These are phyloP conservation scores for Quercus phellos DNA, from an alignment of 331 rosid genomes.

Conservation along the genomic window DNA sequence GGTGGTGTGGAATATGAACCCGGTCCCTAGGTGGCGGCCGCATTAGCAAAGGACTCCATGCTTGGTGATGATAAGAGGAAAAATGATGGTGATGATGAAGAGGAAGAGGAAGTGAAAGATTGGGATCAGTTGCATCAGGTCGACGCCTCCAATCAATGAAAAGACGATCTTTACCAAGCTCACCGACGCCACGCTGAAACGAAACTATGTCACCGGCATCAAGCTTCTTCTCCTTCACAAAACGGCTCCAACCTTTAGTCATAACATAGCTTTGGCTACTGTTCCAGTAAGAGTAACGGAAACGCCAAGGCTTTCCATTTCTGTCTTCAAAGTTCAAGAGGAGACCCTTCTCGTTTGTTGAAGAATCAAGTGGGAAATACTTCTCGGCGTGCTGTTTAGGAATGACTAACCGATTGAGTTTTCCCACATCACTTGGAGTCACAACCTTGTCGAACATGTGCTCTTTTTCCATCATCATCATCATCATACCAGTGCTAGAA, in stretches of 20 bases:
- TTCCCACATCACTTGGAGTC: conserved; percentile 90
- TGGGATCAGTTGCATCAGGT: conserved; percentile 29
- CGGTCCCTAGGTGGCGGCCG: conserved; percentile 27
- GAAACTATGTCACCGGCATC: conserved; percentile 86
- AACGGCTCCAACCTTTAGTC: conserved; percentile 95
- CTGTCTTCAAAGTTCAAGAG: conserved; percentile 68
- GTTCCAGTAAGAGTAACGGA: conserved; percentile 89
- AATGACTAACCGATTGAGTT: conserved; percentile 76
- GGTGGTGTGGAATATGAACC: conserved; percentile 4
- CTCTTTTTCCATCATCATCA: conserved; percentile 43
- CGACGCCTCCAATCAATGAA: conserved; percentile 75
- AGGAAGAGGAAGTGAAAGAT: not conserved
- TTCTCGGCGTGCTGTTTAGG: conserved; percentile 88
- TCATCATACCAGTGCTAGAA: no score
- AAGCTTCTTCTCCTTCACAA: conserved; percentile 81
- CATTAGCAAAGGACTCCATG: conserved; percentile 38
- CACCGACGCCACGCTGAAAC: conserved; percentile 58
- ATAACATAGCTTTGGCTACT: conserved; percentile 94
- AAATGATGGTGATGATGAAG: conserved; percentile 19
- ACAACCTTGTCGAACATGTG: conserved; percentile 90
- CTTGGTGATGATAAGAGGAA: conserved; percentile 4
- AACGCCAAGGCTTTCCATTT: conserved; percentile 70
- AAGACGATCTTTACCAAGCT: conserved; percentile 31
- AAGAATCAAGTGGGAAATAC: conserved; percentile 73
- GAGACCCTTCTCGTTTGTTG: conserved; percentile 63